A percentile compares a stretch with the other conserved stretches of the same genome.
phyloP scores from a whole-genome alignment of 2,329 filamentous ascomycete species.

The Diaporthe longicolla region DNA sequence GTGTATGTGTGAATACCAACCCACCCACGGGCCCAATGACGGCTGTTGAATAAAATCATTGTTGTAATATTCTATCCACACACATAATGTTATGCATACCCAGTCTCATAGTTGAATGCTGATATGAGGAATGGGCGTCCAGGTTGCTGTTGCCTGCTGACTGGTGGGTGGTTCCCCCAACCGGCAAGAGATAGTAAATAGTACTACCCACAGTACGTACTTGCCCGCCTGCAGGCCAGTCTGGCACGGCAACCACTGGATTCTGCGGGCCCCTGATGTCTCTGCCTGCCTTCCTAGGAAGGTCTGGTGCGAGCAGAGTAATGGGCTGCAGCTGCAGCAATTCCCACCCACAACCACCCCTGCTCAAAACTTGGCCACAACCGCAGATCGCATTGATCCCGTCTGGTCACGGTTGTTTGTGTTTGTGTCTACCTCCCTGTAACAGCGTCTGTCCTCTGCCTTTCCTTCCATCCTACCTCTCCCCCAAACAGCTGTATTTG shows the following conservation, averaged over 20 bases:
- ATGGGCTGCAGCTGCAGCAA: no score
- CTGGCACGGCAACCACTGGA: constrained; percentile 19
- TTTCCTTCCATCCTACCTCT: background rate
- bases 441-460: background rate
- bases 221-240: background rate
- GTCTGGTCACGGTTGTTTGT: constrained; percentile 14
- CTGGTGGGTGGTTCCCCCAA: constrained; percentile 11
- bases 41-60: background rate
- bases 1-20: background rate
- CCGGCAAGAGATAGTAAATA: constrained; percentile 23
- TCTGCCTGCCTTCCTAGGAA: constrained; percentile 2
- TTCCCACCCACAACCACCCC: constrained; percentile 10
- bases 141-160: constrained; percentile 11
- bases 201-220: no score
- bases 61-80: background rate
- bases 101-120: background rate
- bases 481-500: constrained; percentile 21
- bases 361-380: constrained; percentile 25
- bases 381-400: constrained; percentile 26
- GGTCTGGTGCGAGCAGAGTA: background rate
- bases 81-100: no score
- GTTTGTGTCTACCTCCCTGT: constrained; percentile 15
- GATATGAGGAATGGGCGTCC: background rate
- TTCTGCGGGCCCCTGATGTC: no score
- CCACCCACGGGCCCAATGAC: background rate